Percentiles rank a stretch among this genome's conserved stretches.
phyloP scores from a whole-genome alignment of 2,329 filamentous ascomycete species.

The Hortaea sp. region DNA sequence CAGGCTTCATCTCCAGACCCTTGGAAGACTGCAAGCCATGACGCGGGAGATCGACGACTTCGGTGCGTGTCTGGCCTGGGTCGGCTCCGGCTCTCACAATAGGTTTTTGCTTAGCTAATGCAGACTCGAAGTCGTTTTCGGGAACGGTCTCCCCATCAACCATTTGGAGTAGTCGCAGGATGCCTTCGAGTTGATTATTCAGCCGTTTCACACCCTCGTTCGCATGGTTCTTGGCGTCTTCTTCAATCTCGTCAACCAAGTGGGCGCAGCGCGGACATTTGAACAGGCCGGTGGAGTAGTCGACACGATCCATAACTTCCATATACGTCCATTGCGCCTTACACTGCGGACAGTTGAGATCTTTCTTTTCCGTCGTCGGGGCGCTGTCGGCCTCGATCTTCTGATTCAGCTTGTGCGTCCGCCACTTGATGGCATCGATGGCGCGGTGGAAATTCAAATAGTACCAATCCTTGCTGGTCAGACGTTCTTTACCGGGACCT shows the following conservation, averaged over 20 bases:
- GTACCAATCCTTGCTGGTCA: slow-evolving; percentile 67
- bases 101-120: slow-evolving; percentile 52
- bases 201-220: slow-evolving; percentile 60
- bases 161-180: slow-evolving; percentile 64
- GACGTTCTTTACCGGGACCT: slow-evolving; percentile 23
- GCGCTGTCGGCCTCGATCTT: slow-evolving; percentile 76
- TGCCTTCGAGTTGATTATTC: slow-evolving; percentile 70
- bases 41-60: slow-evolving; percentile 24
- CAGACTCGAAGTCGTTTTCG: slow-evolving; percentile 61
- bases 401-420: slow-evolving; percentile 78
- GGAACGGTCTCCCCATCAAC: slow-evolving; percentile 68
- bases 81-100: slow-evolving; percentile 58
- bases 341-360: slow-evolving; percentile 77
- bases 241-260: slow-evolving; percentile 50
- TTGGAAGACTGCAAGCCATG: slow-evolving; percentile 23
- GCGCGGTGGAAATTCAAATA: slow-evolving; percentile 92
- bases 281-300: slow-evolving; percentile 50
- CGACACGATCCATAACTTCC: slow-evolving; percentile 72
- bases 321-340: slow-evolving; percentile 79
- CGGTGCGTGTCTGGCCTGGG: slow-evolving; percentile 41
- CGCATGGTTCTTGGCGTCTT: slow-evolving; percentile 46
- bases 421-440: slow-evolving; percentile 94
- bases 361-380: slow-evolving; percentile 73
- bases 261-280: slow-evolving; percentile 69
- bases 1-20: slow-evolving; percentile 24